phyloP scores from a whole-genome alignment of 1,139 yeast genomes.

The Diutina sp. region DNA sequence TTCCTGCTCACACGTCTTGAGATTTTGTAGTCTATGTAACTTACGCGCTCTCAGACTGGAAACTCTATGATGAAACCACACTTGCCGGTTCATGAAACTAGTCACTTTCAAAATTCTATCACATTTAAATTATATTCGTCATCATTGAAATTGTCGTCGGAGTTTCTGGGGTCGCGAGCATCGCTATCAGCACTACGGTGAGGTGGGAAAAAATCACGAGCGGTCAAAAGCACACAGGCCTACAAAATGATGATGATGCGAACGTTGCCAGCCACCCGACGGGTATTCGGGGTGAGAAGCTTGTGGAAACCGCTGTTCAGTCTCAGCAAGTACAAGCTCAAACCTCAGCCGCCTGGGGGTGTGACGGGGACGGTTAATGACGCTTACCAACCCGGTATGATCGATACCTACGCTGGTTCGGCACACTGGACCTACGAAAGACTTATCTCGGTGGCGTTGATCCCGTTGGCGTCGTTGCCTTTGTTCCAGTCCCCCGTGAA shows the following conservation, averaged over 20 bases:
- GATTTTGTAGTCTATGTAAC: too few species aligned
- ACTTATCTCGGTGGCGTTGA: neutral
- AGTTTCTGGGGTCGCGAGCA: neutral
- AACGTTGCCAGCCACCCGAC: neutral
- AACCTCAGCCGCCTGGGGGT: conserved; percentile 1
- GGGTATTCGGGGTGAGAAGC: neutral
- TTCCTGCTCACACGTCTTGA: too few species aligned
- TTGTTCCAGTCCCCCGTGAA: conserved; percentile 14
- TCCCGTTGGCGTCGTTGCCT: neutral
- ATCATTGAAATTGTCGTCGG: too few species aligned
- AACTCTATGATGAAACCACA: too few species aligned
- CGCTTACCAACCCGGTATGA: neutral
- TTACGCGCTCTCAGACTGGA: too few species aligned
- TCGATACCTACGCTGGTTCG: neutral
- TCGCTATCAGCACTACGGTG: neutral
- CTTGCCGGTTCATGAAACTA: too few species aligned
- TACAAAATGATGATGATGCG: neutral
- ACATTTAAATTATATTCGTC: neutral
- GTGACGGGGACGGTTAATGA: neutral
- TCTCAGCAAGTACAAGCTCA: neutral
- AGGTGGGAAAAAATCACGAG: neutral
- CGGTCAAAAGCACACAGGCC: neutral
- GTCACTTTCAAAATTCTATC: too few species aligned
- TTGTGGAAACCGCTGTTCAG: conserved; percentile 1
- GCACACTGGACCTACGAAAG: conserved; percentile 2